Conservation (phyloP, 1,284 basidiomycete genomes). For the Austropuccinia psidii region DNA sequence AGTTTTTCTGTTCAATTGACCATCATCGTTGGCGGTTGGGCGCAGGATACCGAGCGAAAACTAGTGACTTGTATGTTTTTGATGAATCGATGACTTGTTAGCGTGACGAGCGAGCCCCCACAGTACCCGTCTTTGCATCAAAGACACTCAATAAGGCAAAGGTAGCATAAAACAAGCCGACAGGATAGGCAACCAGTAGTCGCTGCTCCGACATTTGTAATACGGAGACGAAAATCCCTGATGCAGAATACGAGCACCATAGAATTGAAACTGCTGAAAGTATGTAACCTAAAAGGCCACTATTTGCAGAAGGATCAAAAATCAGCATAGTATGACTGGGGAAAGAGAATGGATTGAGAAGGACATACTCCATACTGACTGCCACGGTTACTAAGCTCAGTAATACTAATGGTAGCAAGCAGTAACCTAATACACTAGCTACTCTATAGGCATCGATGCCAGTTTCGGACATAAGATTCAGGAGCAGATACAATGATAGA, state of each 20-base stretch:
- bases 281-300: conserved; percentile 72
- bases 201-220: conserved; percentile 87
- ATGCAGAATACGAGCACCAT: conserved; percentile 93
- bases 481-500: conserved; percentile 83
- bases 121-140: conserved; percentile 38
- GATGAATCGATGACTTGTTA: neutral
- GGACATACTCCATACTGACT: conserved; percentile 74
- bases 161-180: conserved; percentile 65
- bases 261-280: conserved; percentile 70
- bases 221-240: conserved; percentile 85
- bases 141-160: conserved; percentile 40
- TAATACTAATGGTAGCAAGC: conserved; percentile 93
- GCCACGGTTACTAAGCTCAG: conserved; percentile 82
- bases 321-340: neutral
- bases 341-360: neutral
- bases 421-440: conserved; percentile 92
- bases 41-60: too few relatives aligned
- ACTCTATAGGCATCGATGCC: conserved; percentile 95
- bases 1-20: too few relatives aligned
- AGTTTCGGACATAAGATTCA: conserved; percentile 94
- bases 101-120: conserved; percentile 26
- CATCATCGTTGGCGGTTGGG: too few relatives aligned
- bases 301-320: conserved; percentile 45
- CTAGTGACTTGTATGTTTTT: too few relatives aligned
- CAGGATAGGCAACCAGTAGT: conserved; percentile 84